Percentiles rank a stretch among this genome's conserved stretches.
These are phyloP conservation scores for Galerina sulciceps DNA, from an alignment of 768 basidiomycete genomes.

Conservation along the genomic window DNA sequence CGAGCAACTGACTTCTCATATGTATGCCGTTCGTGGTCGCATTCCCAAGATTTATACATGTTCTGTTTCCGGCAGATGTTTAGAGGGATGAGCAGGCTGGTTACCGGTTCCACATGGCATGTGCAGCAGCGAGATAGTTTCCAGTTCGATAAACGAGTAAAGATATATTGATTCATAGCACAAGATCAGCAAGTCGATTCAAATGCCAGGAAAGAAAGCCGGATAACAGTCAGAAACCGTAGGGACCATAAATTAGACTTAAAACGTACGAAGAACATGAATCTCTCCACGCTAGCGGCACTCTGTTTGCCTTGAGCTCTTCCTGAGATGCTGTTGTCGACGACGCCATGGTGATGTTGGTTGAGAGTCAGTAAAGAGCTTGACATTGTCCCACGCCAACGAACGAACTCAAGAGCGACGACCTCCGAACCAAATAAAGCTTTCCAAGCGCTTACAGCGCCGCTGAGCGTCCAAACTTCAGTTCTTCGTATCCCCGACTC, in stretches of 20 bases:
- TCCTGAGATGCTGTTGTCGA: constrained; percentile 81
- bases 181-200: background rate
- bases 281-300: constrained; percentile 88
- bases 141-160: background rate
- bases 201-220: background rate
- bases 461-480: background rate
- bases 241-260: background rate
- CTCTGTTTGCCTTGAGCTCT: constrained; percentile 74
- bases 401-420: background rate
- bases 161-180: background rate
- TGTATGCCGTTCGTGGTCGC: constrained; percentile 83
- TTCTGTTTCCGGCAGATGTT: constrained; percentile 84
- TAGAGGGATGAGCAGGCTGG: constrained; percentile 82
- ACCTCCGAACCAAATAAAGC: constrained; percentile 10
- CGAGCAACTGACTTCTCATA: constrained; percentile 78
- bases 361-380: constrained; percentile 7
- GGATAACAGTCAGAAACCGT: background rate
- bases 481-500: background rate
- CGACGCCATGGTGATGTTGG: constrained; percentile 57
- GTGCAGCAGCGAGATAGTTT: background rate
- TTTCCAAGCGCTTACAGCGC: background rate
- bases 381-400: constrained; percentile 17
- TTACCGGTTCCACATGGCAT: background rate
- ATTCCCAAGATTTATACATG: constrained; percentile 89
- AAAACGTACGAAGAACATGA: constrained; percentile 84